Percentiles rank a stretch among this genome's conserved stretches.
phyloP scores from a whole-genome alignment of 495 filamentous ascomycete species.

The Eremomyces bilateralis region DNA sequence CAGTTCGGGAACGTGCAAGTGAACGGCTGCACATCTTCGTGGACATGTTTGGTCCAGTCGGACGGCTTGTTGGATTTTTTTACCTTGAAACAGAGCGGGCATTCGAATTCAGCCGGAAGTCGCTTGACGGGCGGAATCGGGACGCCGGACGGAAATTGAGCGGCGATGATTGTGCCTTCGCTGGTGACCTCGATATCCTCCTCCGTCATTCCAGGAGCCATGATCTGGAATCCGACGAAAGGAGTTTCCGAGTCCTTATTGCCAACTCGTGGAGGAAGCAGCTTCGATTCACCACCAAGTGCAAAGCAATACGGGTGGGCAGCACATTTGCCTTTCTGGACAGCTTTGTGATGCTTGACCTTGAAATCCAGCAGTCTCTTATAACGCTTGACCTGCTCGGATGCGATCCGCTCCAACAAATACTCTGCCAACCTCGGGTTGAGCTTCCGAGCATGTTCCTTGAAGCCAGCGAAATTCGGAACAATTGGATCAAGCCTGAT shows the following conservation, averaged over 20 bases:
- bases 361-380: conserved; percentile 53
- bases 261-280: conserved; percentile 23
- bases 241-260: conserved; percentile 18
- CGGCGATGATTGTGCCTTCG: conserved; percentile 44
- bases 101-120: conserved; percentile 82
- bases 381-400: conserved; percentile 60
- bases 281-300: conserved; percentile 34
- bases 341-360: conserved; percentile 42
- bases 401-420: conserved; percentile 62
- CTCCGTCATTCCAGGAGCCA: conserved; percentile 23
- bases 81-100: conserved; percentile 69
- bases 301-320: conserved; percentile 39
- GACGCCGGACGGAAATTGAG: conserved; percentile 60
- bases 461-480: conserved; percentile 60
- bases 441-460: conserved; percentile 44
- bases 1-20: conserved; percentile 82
- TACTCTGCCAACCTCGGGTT: conserved; percentile 48
- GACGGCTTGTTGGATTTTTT: conserved; percentile 90
- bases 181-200: conserved; percentile 38
- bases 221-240: conserved; percentile 28
- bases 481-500: conserved; percentile 26
- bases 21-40: conserved; percentile 89
- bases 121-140: conserved; percentile 59
- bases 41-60: conserved; percentile 95
- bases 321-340: conserved; percentile 32